A percentile compares a stretch with the other conserved stretches of the same genome.
Conservation (phyloP, 192 early-diverging fungal species). For the Thamnidium elegans region DNA sequence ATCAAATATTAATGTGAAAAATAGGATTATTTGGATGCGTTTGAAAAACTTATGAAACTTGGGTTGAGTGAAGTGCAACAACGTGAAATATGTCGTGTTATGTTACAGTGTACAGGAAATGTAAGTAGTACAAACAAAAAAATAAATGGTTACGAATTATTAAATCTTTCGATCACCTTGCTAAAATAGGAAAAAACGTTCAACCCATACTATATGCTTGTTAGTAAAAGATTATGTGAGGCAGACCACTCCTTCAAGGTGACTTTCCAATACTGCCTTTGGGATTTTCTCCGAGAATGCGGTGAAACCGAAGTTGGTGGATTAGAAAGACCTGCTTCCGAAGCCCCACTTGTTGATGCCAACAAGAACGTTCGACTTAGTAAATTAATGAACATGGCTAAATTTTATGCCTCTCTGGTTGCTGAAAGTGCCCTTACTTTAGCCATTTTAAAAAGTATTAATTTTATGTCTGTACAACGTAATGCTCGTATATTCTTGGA, state of each 20-base stretch:
- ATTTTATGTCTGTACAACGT: slow-evolving; percentile 64
- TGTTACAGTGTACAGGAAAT: slow-evolving; percentile 86
- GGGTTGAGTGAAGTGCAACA: slow-evolving; percentile 88
- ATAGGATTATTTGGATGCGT: slow-evolving; percentile 90
- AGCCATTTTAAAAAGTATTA: slow-evolving; percentile 72
- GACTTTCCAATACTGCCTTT: slow-evolving; percentile 92
- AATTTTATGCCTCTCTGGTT: slow-evolving; percentile 81
- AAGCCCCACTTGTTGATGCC: slow-evolving; percentile 35
- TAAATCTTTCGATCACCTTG: neutral
- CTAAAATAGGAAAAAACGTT: slow-evolving; percentile 70
- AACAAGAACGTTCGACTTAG: slow-evolving; percentile 57
- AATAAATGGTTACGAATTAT: neutral
- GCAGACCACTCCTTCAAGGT: slow-evolving; percentile 78
- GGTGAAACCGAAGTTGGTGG: slow-evolving; percentile 79
- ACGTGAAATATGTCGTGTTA: slow-evolving; percentile 90
- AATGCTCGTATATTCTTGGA: slow-evolving; percentile 68
- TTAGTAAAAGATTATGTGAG: slow-evolving; percentile 77
- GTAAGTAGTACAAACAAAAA: slow-evolving; percentile 38
- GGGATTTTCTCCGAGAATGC: slow-evolving; percentile 90
- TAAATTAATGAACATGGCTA: slow-evolving; percentile 79
- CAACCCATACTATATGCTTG: slow-evolving; percentile 93
- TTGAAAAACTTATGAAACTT: slow-evolving; percentile 81
- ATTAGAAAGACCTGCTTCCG: slow-evolving; percentile 47
- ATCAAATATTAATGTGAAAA: slow-evolving; percentile 2
- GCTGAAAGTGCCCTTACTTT: slow-evolving; percentile 67